A percentile compares a stretch with the other conserved stretches of the same genome.
These are phyloP conservation scores for Penicillium odoratum DNA, from an alignment of 495 filamentous ascomycete genomes.

Conservation along the genomic window DNA sequence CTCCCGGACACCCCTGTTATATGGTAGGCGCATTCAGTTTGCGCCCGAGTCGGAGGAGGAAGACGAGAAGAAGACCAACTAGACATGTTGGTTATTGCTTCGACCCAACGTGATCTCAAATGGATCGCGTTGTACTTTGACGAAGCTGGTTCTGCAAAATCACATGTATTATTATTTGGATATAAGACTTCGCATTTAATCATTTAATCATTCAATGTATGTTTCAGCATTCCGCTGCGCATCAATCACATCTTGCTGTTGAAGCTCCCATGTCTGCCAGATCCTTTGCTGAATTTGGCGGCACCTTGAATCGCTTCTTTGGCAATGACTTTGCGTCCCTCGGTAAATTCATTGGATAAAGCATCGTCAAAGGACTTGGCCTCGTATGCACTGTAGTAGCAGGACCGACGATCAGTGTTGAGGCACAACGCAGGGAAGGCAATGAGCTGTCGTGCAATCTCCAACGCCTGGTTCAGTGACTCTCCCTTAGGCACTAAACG, in stretches of 20 bases:
- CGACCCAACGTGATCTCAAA: neutral
- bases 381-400: constrained; percentile 47
- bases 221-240: neutral
- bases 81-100: neutral
- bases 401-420: constrained; percentile 38
- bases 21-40: constrained; percentile 65
- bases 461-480: constrained; percentile 42
- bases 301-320: constrained; percentile 44
- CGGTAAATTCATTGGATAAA: constrained; percentile 40
- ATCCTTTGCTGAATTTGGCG: constrained; percentile 40
- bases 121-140: neutral
- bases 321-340: constrained; percentile 37
- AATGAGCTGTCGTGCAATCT: constrained; percentile 42
- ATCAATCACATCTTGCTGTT: constrained; percentile 20
- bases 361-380: constrained; percentile 46
- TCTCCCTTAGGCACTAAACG: constrained; percentile 48
- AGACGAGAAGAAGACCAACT: constrained; percentile 34
- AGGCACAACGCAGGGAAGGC: constrained; percentile 48
- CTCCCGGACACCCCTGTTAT: constrained; percentile 55
- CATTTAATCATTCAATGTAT: neutral
- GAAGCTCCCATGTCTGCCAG: constrained; percentile 45
- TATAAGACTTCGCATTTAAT: neutral
- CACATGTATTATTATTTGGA: constrained; percentile 2
- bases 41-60: constrained; percentile 29
- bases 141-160: neutral